These are phyloP conservation scores for Aspergillus sp. DNA, from an alignment of 2,329 filamentous ascomycete genomes.

Conservation along the genomic window DNA sequence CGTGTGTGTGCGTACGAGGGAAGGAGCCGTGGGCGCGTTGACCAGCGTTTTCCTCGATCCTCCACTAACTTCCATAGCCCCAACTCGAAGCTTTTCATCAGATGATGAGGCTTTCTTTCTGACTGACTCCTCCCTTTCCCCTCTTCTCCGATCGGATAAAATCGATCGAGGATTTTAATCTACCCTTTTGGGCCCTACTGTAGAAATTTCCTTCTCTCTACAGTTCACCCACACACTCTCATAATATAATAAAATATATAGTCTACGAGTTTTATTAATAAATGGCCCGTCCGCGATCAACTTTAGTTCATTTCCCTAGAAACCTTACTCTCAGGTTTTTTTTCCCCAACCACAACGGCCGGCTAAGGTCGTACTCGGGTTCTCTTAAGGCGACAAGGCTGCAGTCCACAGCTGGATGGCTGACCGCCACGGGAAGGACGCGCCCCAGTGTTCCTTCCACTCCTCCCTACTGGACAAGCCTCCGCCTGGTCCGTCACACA, in stretches of 20 bases:
- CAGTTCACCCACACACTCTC: neutral
- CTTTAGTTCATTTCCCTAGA: too few relatives aligned
- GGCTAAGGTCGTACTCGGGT: neutral
- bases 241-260: neutral
- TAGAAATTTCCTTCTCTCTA: neutral
- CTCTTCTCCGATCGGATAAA: neutral
- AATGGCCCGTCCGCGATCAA: neutral
- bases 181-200: neutral
- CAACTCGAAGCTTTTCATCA: neutral
- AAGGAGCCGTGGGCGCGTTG: too few relatives aligned
- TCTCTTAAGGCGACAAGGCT: slow-evolving; percentile 10
- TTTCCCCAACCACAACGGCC: neutral
- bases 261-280: neutral
- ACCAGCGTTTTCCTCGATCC: neutral
- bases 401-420: neutral
- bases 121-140: neutral
- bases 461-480: slow-evolving; percentile 2
- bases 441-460: neutral
- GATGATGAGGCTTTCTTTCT: neutral
- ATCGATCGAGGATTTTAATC: neutral
- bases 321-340: too few relatives aligned
- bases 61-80: neutral
- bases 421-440: slow-evolving; percentile 8
- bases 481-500: slow-evolving; percentile 2
- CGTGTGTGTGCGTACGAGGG: neutral